Evolutionary conservation across 306 rosid genomes (phyloP).

Genomic region (Vicia faba): DNA sequence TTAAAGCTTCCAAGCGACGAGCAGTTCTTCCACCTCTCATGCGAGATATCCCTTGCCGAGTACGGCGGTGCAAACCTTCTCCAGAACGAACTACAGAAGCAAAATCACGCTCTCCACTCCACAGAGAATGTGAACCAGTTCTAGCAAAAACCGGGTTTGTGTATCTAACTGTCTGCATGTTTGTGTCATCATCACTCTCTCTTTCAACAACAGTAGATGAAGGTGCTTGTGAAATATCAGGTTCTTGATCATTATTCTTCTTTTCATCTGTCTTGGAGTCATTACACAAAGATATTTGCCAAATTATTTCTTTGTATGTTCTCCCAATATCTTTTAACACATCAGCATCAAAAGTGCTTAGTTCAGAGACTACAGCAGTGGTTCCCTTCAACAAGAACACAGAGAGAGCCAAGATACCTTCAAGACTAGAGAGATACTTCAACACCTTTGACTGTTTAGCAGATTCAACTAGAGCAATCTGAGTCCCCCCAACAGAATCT

Average conservation of each 20-base stretch:
- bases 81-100: constrained; percentile 88
- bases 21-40: constrained; percentile 88
- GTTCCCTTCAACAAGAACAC: constrained; percentile 89
- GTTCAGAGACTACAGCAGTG: constrained; percentile 76
- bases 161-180: constrained; percentile 75
- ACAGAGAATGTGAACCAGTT: constrained; percentile 77
- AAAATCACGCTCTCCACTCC: constrained; percentile 92
- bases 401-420: constrained; percentile 75
- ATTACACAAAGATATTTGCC: constrained; percentile 87
- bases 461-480: constrained; percentile 74
- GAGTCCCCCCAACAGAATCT: constrained; percentile 76
- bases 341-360: constrained; percentile 87
- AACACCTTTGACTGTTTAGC: constrained; percentile 65
- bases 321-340: constrained; percentile 86
- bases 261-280: constrained; percentile 82
- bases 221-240: constrained; percentile 69
- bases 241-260: constrained; percentile 68
- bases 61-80: constrained; percentile 90
- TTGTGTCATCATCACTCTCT: constrained; percentile 94
- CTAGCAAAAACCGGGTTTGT: constrained; percentile 81
- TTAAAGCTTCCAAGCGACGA: constrained; percentile 76
- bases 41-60: constrained; percentile 81
- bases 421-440: constrained; percentile 84
- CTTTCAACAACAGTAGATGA: constrained; percentile 70
- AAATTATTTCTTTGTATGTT: constrained; percentile 79